A percentile compares a stretch with the other conserved stretches of the same genome.
Conservation (phyloP, 441 rosid genomes). For the Codiaeum variegatum region DNA sequence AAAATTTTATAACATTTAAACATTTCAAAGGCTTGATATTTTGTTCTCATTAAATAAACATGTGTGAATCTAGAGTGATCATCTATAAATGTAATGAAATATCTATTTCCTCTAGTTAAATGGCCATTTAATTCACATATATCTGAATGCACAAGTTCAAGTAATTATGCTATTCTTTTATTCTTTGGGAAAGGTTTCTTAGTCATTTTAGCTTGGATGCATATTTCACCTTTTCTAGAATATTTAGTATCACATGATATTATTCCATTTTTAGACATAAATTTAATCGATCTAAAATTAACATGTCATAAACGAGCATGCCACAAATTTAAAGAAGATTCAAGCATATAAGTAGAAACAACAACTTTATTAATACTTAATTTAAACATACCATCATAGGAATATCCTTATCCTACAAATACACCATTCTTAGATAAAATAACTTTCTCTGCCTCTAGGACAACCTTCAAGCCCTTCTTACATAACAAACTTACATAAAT, state of each 20-base stretch:
- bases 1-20: no score
- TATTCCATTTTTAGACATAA: background rate
- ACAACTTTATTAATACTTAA: background rate
- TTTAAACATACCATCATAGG: no score
- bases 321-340: background rate
- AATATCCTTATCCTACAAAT: background rate
- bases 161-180: background rate
- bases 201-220: no score
- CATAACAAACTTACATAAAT: no score
- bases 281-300: background rate
- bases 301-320: background rate
- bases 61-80: no score
- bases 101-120: no score
- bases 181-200: background rate
- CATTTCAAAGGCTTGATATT: background rate
- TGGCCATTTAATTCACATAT: no score
- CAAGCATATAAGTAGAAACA: background rate
- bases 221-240: background rate
- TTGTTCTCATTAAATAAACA: no score
- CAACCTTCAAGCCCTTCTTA: no score
- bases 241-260: background rate
- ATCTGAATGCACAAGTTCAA: background rate
- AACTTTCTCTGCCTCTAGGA: background rate
- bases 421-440: background rate
- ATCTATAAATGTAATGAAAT: no score